Evolutionary conservation across 1,139 yeast genomes (phyloP).

Genomic region (Protomyces gravidus): DNA sequence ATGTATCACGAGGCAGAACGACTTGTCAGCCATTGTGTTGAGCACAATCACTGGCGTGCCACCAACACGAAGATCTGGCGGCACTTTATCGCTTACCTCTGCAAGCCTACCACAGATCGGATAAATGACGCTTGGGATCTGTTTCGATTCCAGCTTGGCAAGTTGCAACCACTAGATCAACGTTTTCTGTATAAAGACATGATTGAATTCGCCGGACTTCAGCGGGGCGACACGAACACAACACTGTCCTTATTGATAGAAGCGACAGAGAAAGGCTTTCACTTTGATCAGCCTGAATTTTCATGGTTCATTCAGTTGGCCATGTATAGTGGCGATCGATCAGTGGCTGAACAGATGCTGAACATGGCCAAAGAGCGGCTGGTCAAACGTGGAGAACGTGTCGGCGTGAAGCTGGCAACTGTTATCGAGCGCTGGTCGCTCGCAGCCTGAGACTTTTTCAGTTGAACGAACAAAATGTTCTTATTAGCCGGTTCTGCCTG

Average conservation of each 20-base stretch:
- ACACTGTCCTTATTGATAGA: background rate
- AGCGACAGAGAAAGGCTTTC: background rate
- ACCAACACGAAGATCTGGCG: slow-evolving; percentile 9
- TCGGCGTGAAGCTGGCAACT: background rate
- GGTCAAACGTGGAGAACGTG: background rate
- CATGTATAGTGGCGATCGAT: slow-evolving; percentile 15
- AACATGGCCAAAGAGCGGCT: background rate
- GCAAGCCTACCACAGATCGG: background rate
- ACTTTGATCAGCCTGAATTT: slow-evolving; percentile 7
- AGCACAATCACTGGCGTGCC: slow-evolving; percentile 9
- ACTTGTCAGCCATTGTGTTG: slow-evolving; percentile 3
- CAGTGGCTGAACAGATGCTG: slow-evolving; percentile 10
- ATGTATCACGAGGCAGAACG: slow-evolving; percentile 12
- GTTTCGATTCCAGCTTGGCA: slow-evolving; percentile 4
- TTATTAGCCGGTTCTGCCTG: too few relatives aligned
- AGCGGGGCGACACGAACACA: slow-evolving; percentile 4
- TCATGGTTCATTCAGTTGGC: slow-evolving; percentile 3
- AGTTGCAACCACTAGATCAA: background rate
- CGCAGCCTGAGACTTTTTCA: too few relatives aligned
- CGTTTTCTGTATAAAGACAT: slow-evolving; percentile 1
- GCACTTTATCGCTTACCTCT: slow-evolving; percentile 6
- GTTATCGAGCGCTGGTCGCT: background rate
- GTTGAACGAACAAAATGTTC: too few relatives aligned
- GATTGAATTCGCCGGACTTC: background rate
- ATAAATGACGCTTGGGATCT: slow-evolving; percentile 17